Conservation (phyloP, 441 rosid species). For the Manihot esculenta region DNA sequence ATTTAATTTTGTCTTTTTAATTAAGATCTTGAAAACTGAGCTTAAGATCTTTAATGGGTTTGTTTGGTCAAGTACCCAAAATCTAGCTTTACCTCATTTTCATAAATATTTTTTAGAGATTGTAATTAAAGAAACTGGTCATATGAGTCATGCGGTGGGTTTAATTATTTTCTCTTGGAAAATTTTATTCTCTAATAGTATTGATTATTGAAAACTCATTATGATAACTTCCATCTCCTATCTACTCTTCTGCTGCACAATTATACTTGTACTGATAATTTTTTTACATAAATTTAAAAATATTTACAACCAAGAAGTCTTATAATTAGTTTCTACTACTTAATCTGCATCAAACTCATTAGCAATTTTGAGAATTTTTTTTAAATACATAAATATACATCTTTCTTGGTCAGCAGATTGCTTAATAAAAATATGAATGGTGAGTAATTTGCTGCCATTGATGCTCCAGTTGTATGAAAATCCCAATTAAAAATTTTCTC, state of each 20-base stretch:
- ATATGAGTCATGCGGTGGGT: constrained; percentile 19
- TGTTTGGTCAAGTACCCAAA: constrained; percentile 54
- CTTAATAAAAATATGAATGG: constrained; percentile 3
- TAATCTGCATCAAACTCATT: too few relatives aligned
- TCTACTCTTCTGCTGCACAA: too few relatives aligned
- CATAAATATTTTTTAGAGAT: neutral
- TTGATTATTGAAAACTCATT: too few relatives aligned
- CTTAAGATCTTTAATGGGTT: constrained; percentile 41
- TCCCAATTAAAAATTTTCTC: neutral
- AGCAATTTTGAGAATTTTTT: neutral
- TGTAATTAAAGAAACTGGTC: constrained; percentile 3
- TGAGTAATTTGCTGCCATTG: constrained; percentile 1
- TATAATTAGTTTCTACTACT: too few relatives aligned
- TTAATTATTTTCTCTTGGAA: constrained; percentile 4
- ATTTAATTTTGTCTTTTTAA: constrained; percentile 25
- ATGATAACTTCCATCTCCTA: too few relatives aligned
- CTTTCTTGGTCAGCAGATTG: constrained; percentile 14
- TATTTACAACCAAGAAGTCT: too few relatives aligned
- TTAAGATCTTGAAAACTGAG: constrained; percentile 42
- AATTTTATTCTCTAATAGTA: too few relatives aligned
- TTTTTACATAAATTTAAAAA: too few relatives aligned
- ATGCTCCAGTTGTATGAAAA: constrained; percentile 2
- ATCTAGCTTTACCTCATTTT: constrained; percentile 36
- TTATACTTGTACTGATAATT: too few relatives aligned
- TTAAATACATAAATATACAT: neutral